A percentile compares a stretch with the other conserved stretches of the same genome.
phyloP scores from a whole-genome alignment of 2,329 filamentous ascomycete species.

The Bipolaris zeicola region DNA sequence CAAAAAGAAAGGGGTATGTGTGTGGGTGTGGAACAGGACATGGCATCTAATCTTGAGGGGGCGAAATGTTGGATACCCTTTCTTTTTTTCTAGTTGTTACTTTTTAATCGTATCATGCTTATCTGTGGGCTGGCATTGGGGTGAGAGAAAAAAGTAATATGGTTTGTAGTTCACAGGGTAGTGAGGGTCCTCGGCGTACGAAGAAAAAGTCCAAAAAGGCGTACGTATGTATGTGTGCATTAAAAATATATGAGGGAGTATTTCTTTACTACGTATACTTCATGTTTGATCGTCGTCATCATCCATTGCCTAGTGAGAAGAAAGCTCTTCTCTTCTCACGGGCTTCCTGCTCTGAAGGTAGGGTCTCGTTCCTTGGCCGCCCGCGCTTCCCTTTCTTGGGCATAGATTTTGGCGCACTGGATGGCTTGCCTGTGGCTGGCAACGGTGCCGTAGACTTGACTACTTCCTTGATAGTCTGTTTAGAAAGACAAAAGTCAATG shows the following conservation, averaged over 20 bases:
- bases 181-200: background rate
- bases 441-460: slow-evolving; percentile 60
- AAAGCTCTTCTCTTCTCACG: slow-evolving; percentile 43
- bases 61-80: too few species aligned
- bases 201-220: background rate
- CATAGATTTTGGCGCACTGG: slow-evolving; percentile 15
- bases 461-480: slow-evolving; percentile 82
- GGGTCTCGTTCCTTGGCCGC: slow-evolving; percentile 33
- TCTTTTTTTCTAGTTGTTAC: too few species aligned
- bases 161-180: too few species aligned
- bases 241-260: too few species aligned
- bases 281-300: background rate
- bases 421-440: slow-evolving; percentile 13
- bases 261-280: background rate
- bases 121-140: too few species aligned
- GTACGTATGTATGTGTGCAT: background rate
- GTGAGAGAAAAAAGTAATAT: background rate
- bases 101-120: too few species aligned
- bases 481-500: slow-evolving; percentile 88
- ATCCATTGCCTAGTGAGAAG: slow-evolving; percentile 29
- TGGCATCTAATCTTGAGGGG: too few species aligned
- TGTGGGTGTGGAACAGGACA: background rate
- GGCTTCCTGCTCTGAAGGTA: slow-evolving; percentile 28
- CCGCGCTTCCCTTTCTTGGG: slow-evolving; percentile 40
- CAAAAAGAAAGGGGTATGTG: background rate